A percentile compares a stretch with the other conserved stretches of the same genome.
Evolutionary conservation across 352 stramenopile species (phyloP).

Genomic region (Peronospora destructor): DNA sequence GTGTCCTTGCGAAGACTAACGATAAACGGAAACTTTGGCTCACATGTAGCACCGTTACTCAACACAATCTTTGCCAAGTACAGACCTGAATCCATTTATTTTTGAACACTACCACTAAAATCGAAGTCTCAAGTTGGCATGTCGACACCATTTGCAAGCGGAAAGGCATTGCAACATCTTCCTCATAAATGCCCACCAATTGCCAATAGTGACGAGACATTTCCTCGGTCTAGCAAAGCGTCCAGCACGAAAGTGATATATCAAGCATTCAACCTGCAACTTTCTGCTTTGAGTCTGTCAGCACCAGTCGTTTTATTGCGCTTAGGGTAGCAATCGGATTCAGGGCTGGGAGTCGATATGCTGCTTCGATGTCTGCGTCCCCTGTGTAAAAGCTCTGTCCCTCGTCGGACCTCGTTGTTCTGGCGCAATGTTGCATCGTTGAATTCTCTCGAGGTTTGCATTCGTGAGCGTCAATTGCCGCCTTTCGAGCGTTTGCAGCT

Average conservation of each 20-base stretch:
- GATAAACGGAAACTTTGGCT: constrained; percentile 38
- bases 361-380: constrained; percentile 24
- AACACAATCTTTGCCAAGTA: constrained; percentile 7
- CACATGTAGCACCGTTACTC: constrained; percentile 9
- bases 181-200: no score
- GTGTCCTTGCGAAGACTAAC: constrained; percentile 44
- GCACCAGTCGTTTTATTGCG: no score
- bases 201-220: no score
- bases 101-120: no score
- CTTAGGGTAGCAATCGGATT: background rate
- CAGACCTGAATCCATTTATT: constrained; percentile 1
- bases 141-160: no score
- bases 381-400: background rate
- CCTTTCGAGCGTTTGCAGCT: constrained; percentile 65
- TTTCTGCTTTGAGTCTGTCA: background rate
- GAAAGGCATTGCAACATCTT: no score
- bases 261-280: background rate
- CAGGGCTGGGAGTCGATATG: constrained; percentile 5
- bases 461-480: constrained; percentile 53
- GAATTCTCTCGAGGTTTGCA: constrained; percentile 47
- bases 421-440: constrained; percentile 17
- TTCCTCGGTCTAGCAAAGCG: background rate
- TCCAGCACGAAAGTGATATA: background rate
- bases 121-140: constrained; percentile 7
- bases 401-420: constrained; percentile 14